A percentile compares a stretch with the other conserved stretches of the same genome.
phyloP scores from a whole-genome alignment of 495 filamentous ascomycete species.

The Penicillium verhagenii region DNA sequence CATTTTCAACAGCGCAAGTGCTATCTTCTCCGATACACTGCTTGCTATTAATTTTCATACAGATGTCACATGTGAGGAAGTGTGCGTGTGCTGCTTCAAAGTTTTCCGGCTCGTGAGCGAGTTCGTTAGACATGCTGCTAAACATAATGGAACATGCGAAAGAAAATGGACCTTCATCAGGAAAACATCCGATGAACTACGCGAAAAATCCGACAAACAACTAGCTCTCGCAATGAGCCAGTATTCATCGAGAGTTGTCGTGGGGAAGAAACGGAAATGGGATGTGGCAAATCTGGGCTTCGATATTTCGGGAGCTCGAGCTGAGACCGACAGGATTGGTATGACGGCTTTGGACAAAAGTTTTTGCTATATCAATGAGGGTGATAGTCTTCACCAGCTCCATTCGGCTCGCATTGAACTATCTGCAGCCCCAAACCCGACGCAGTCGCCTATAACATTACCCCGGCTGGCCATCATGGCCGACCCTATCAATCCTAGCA shows the following conservation, averaged over 20 bases:
- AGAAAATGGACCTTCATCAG: conserved; percentile 16
- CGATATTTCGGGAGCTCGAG: conserved; percentile 5
- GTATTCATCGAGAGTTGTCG: conserved; percentile 4
- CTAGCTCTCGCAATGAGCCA: conserved; percentile 10
- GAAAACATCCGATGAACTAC: conserved; percentile 18
- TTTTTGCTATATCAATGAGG: conserved; percentile 5
- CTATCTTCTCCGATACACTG: conserved; percentile 7
- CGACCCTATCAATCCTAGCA: conserved; percentile 8
- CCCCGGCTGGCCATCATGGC: conserved; percentile 2
- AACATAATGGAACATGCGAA: conserved; percentile 10
- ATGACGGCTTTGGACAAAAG: conserved; percentile 5
- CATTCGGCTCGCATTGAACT: conserved; percentile 1
- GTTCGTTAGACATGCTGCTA: conserved; percentile 21
- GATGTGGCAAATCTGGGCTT: conserved; percentile 4
- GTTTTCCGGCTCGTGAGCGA: conserved; percentile 17
- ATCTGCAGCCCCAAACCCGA: conserved; percentile 9
- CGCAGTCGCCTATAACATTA: conserved; percentile 4
- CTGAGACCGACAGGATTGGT: conserved; percentile 3
- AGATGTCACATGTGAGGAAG: conserved; percentile 20
- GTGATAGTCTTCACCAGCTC: conserved; percentile 8
- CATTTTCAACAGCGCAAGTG: conserved; percentile 21
- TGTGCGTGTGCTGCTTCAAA: conserved; percentile 17
- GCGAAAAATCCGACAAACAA: conserved; percentile 12
- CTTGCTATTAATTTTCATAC: conserved; percentile 17
- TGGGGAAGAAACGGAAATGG: conserved; percentile 11